Evolutionary conservation across 2,329 filamentous ascomycete genomes (phyloP), one percentile per base, ranked within the genome.

Genomic region (Kalmusia sp.): DNA sequence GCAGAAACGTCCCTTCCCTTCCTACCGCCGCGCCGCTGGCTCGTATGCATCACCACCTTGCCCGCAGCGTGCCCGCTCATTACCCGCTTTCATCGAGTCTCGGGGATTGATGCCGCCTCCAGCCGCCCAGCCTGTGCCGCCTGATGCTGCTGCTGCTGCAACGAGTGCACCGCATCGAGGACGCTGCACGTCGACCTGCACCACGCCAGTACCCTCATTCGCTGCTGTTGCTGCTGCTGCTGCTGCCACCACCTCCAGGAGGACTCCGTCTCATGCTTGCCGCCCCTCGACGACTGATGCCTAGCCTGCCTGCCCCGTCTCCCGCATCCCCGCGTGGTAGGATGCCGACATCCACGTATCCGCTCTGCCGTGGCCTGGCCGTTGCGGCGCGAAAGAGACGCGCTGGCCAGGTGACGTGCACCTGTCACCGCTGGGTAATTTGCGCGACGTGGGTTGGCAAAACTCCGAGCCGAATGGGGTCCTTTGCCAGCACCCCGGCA

Each of bases 341-440:
- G 22, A 21, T n/a, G 28, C 11, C 24, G 38, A 41, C 19, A 17
- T n/a, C n/a, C n/a, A n/a, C n/a, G n/a, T n/a, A n/a, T n/a, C n/a
- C n/a, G n/a, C n/a, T n/a, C n/a, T n/a, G n/a, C n/a, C n/a, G n/a
- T n/a, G 34, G 9, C 35, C 35, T 38, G 35, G 35, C 37, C 37
- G 17, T 24, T 22, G 38, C 22, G 14, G 38, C 38, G 24, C 22
- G 38, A 34, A 35, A 15, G 15, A 14, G 21, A 34, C 31, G 43
- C 43, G 31, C 17, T 37, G 44, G 31, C 31, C 43, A 38, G 27
- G 22, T 47, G 33, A 28, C 21, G 19, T 46, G 30, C 31, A 11
- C 6, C 44, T n/a, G n/a, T 37, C 33, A 47, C 44, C 44, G 33
- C 28, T 47, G 44, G 44, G 9, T 47, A 28, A 37, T 47, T 4